These are phyloP conservation scores for Lodderomyces parapsilosis DNA, from an alignment of 1,139 yeast genomes.

Conservation along the genomic window DNA sequence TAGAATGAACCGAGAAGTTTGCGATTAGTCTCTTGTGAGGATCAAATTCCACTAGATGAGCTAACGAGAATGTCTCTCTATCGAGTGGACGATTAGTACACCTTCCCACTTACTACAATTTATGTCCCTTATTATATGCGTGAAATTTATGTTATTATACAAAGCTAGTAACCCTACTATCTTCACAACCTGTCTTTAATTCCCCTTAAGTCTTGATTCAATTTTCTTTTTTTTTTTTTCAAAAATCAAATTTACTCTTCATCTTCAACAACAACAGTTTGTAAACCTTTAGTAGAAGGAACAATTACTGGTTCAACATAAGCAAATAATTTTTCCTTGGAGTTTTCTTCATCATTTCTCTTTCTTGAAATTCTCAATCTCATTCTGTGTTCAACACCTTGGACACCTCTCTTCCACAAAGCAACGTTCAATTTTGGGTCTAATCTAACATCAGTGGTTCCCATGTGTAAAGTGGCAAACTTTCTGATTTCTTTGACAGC, in stretches of 20 bases:
- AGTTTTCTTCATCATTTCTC: slow-evolving; percentile 99
- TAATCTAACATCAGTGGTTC: slow-evolving; percentile 98
- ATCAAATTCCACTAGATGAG: too few species aligned
- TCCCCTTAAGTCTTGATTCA: neutral
- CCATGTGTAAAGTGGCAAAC: slow-evolving; percentile 98
- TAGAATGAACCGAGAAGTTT: too few species aligned
- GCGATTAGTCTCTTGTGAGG: too few species aligned
- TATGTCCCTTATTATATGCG: neutral
- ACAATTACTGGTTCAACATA: slow-evolving; percentile 97
- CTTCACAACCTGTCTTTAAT: neutral
- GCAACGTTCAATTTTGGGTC: slow-evolving; percentile 98
- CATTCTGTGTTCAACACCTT: slow-evolving; percentile 97
- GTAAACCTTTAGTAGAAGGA: slow-evolving; percentile 94
- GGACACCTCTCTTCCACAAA: slow-evolving; percentile 99
- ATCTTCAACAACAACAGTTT: slow-evolving; percentile 95
- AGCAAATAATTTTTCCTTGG: slow-evolving; percentile 97
- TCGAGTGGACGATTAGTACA: too few species aligned
- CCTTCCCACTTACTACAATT: neutral
- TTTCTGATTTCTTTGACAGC: slow-evolving; percentile 99
- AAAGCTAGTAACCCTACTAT: slow-evolving; percentile 9
- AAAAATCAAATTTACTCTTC: slow-evolving; percentile 23
- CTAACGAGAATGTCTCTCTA: too few species aligned
- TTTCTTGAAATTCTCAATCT: slow-evolving; percentile 99
- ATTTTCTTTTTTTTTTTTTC: neutral
- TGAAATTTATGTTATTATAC: slow-evolving; percentile 12